phyloP scores from a whole-genome alignment of 441 rosid species.

The Hura crepitans region DNA sequence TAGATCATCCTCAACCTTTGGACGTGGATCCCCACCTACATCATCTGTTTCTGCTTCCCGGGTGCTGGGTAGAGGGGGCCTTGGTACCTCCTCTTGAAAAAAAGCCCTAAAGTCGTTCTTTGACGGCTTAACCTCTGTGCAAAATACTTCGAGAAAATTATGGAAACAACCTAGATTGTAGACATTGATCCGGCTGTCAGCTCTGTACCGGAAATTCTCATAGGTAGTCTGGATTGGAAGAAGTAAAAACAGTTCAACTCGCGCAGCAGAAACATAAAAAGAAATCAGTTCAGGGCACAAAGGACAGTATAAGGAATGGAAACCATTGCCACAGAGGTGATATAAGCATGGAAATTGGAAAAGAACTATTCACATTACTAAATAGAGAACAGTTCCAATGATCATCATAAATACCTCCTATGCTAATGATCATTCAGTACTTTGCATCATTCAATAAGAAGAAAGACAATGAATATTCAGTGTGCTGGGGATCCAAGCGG shows the following conservation, averaged over 20 bases:
- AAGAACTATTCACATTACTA: not conserved
- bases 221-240: constrained; percentile 70
- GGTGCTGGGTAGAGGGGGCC: constrained; percentile 41
- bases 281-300: not conserved
- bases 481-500: not conserved
- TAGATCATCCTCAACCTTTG: constrained; percentile 80
- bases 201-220: constrained; percentile 84
- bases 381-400: not conserved
- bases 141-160: constrained; percentile 76
- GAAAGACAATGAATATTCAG: not conserved
- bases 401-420: not conserved
- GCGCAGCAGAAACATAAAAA: not conserved
- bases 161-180: constrained; percentile 53
- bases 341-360: not conserved
- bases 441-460: not conserved
- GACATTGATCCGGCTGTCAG: constrained; percentile 66
- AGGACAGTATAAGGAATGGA: not conserved
- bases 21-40: constrained; percentile 47
- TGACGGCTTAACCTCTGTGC: constrained; percentile 62
- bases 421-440: not conserved
- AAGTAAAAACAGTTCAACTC: constrained; percentile 9
- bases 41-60: constrained; percentile 51
- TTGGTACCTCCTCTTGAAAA: constrained; percentile 55
- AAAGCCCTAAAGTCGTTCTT: constrained; percentile 69
- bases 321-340: not conserved